Conservation (phyloP, 345 rosid genomes). For the Noccaea bulbosa region DNA sequence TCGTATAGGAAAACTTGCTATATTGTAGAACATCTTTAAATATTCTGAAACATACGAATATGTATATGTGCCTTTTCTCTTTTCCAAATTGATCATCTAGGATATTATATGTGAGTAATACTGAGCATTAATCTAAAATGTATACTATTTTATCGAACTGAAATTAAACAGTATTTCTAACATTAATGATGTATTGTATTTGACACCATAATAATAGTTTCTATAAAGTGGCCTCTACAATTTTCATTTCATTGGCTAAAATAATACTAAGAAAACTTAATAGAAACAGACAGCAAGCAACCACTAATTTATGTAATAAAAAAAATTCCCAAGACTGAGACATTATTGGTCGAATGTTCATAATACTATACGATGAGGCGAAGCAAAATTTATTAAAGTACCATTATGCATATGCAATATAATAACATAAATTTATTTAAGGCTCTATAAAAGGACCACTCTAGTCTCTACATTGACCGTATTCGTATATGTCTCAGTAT, state of each 20-base stretch:
- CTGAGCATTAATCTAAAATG: slow-evolving; percentile 7
- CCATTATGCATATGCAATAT: too few species aligned
- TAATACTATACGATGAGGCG: neutral
- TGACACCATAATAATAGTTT: neutral
- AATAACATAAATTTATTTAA: neutral
- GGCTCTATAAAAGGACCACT: slow-evolving; percentile 26
- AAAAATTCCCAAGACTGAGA: slow-evolving; percentile 2
- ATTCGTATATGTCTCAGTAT: slow-evolving; percentile 14
- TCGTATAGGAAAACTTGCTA: slow-evolving; percentile 21
- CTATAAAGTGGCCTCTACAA: neutral
- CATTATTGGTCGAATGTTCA: slow-evolving; percentile 27
- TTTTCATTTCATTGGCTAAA: neutral
- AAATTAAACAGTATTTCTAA: neutral
- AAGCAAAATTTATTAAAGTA: slow-evolving; percentile 20
- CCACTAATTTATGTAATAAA: neutral
- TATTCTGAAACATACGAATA: neutral
- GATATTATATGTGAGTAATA: neutral
- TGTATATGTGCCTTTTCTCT: neutral
- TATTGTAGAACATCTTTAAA: neutral
- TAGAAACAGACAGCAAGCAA: slow-evolving; percentile 20
- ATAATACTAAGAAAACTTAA: slow-evolving; percentile 5
- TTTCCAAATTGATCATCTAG: neutral
- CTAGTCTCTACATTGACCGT: slow-evolving; percentile 14
- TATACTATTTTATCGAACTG: neutral
- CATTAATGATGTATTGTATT: neutral